phyloP scores from a whole-genome alignment of 2,329 filamentous ascomycete species.

The Curvularia hawaiiensis region DNA sequence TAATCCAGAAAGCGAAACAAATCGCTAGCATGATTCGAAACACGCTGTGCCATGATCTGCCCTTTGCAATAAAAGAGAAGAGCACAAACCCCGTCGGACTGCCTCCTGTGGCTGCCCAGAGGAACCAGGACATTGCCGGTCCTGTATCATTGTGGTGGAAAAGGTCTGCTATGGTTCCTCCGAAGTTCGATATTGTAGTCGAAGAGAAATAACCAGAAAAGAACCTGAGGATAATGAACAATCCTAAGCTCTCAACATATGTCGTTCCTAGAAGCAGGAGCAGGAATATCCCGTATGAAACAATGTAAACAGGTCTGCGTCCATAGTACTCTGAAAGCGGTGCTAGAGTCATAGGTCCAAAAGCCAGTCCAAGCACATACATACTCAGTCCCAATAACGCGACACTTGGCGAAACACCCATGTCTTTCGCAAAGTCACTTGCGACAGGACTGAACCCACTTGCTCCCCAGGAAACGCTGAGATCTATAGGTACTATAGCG shows the following conservation, averaged over 20 bases:
- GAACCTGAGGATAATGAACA: conserved; percentile 52
- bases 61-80: conserved; percentile 53
- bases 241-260: conserved; percentile 48
- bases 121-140: conserved; percentile 50
- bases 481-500: conserved; percentile 44
- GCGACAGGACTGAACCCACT: conserved; percentile 55
- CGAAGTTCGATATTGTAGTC: conserved; percentile 49
- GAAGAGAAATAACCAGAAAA: conserved; percentile 54
- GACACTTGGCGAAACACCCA: conserved; percentile 49
- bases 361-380: conserved; percentile 55
- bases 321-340: conserved; percentile 50
- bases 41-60: conserved; percentile 51
- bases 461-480: conserved; percentile 51
- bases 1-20: conserved; percentile 51
- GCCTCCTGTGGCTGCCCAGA: conserved; percentile 56
- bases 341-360: conserved; percentile 46
- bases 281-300: conserved; percentile 51
- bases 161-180: conserved; percentile 54
- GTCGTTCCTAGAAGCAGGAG: conserved; percentile 52
- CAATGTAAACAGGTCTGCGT: conserved; percentile 51
- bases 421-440: conserved; percentile 50
- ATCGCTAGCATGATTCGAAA: conserved; percentile 56
- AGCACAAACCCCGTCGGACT: conserved; percentile 55
- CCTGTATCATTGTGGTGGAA: conserved; percentile 51
- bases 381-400: conserved; percentile 54